These are phyloP conservation scores for Puccinia triticina DNA, from an alignment of 1,284 basidiomycete species.

Conservation along the genomic window DNA sequence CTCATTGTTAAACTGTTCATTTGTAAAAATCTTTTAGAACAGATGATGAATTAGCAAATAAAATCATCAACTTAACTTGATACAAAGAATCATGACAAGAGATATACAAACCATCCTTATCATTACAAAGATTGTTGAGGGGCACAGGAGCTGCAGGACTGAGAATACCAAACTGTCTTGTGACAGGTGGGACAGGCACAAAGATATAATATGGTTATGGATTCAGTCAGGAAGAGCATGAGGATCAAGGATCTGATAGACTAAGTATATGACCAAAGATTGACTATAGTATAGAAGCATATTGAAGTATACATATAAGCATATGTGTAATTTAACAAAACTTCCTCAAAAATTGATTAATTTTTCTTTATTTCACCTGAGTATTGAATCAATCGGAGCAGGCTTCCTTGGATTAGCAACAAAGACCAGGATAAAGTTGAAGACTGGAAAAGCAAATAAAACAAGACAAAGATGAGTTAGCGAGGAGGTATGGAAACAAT, in stretches of 20 bases:
- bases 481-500: constrained; percentile 52
- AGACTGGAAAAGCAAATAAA: not conserved
- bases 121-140: constrained; percentile 98
- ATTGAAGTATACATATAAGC: no score
- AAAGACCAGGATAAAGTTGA: constrained; percentile 71
- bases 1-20: constrained; percentile 96
- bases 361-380: constrained; percentile 93
- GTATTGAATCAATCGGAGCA: constrained; percentile 85
- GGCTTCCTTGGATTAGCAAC: constrained; percentile 99
- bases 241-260: no score
- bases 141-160: no score
- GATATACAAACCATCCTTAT: constrained; percentile 72
- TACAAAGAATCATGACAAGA: not conserved
- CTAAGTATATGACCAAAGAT: no score
- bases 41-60: not conserved
- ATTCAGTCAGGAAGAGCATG: no score
- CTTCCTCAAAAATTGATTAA: constrained; percentile 82
- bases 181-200: no score
- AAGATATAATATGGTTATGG: no score
- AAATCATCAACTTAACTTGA: not conserved
- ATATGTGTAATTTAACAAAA: no score
- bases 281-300: no score
- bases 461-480: not conserved
- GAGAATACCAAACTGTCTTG: no score
- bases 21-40: constrained; percentile 62